These are phyloP conservation scores for Metschnikowia aberdeeniae DNA, from an alignment of 805 yeast genomes.

Conservation along the genomic window DNA sequence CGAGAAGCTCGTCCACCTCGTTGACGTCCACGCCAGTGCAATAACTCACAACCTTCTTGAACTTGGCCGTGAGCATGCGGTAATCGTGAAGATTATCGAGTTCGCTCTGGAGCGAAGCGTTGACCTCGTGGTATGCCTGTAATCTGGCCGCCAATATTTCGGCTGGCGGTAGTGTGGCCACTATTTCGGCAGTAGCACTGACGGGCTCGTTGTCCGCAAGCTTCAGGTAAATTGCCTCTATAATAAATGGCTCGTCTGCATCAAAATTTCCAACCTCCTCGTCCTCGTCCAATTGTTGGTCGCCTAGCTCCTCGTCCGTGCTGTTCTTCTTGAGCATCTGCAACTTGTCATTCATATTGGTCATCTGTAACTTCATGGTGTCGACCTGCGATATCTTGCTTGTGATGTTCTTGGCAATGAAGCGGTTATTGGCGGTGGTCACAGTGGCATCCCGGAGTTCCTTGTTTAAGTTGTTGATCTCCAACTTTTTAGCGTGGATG, in stretches of 20 bases:
- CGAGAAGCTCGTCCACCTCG: constrained; percentile 75
- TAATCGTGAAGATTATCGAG: constrained; percentile 48
- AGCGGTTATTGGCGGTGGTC: constrained; percentile 41
- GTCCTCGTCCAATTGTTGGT: constrained; percentile 46
- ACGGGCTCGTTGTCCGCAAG: constrained; percentile 31
- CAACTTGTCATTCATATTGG: constrained; percentile 37
- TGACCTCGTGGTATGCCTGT: constrained; percentile 73
- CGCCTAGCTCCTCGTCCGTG: constrained; percentile 19
- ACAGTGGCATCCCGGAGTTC: constrained; percentile 39
- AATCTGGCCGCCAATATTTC: constrained; percentile 69
- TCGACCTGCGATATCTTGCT: constrained; percentile 42
- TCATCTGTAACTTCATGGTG: constrained; percentile 45
- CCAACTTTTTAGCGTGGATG: constrained; percentile 32
- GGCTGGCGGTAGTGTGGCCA: constrained; percentile 40
- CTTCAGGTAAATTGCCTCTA: constrained; percentile 54
- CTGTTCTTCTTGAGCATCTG: constrained; percentile 21
- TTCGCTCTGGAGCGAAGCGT: constrained; percentile 49
- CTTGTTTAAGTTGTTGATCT: constrained; percentile 32
- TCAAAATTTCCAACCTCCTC: constrained; percentile 67
- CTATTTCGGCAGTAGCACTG: constrained; percentile 23
- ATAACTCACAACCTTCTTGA: constrained; percentile 80
- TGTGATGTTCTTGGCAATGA: constrained; percentile 30
- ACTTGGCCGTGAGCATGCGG: constrained; percentile 51
- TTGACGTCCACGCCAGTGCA: constrained; percentile 85
- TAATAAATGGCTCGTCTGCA: constrained; percentile 89